These are phyloP conservation scores for Parachaetomium inaequale DNA, from an alignment of 495 filamentous ascomycete genomes.

Conservation along the genomic window DNA sequence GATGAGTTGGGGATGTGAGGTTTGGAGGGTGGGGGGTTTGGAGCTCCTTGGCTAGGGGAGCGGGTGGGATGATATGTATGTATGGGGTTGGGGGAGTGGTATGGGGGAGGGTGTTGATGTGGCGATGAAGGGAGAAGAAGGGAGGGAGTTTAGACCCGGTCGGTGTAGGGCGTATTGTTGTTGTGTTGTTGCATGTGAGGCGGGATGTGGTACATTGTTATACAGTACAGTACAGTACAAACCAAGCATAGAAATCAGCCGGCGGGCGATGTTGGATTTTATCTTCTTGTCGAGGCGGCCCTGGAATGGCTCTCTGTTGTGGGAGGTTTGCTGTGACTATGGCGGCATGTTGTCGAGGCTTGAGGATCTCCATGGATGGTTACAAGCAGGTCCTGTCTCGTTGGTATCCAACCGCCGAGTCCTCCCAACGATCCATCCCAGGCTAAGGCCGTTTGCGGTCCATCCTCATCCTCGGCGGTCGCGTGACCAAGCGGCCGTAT, in stretches of 20 bases:
- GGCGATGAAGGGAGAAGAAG: no score
- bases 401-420: no score
- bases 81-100: neutral
- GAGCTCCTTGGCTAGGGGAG: no score
- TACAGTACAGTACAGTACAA: slow-evolving; percentile 3
- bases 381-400: no score
- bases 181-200: neutral
- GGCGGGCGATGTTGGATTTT: neutral
- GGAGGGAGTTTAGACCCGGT: no score
- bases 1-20: neutral
- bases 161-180: neutral
- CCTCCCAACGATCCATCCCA: no score
- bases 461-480: no score
- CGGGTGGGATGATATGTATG: neutral
- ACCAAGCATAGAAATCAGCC: slow-evolving; percentile 3
- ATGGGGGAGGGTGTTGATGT: neutral
- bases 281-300: neutral
- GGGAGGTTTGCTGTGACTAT: neutral
- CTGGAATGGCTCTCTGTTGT: neutral
- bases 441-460: no score
- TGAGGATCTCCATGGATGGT: no score
- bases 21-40: neutral
- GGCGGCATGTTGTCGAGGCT: no score
- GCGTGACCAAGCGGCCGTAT: no score
- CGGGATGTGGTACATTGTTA: neutral